Evolutionary conservation across 352 stramenopile species (phyloP).

Genomic region (Phytophthora rubi): DNA sequence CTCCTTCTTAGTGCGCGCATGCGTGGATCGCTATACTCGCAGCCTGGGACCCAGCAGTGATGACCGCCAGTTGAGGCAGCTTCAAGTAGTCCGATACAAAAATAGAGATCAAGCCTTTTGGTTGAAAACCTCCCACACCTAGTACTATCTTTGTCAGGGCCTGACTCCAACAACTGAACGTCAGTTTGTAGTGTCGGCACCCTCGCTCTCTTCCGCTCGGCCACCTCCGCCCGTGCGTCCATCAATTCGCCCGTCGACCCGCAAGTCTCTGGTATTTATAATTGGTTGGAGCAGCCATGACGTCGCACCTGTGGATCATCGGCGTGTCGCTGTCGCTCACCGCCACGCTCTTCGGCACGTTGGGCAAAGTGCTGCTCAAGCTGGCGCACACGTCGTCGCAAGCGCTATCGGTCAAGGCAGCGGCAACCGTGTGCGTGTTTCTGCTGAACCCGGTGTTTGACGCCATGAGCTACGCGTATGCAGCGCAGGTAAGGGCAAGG

Average conservation of each 20-base stretch:
- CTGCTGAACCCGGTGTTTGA: slow-evolving; percentile 88
- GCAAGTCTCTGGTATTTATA: slow-evolving; percentile 28
- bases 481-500: slow-evolving; percentile 61
- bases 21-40: neutral
- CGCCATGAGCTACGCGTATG: slow-evolving; percentile 87
- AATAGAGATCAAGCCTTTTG: slow-evolving; percentile 20
- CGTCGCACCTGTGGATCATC: slow-evolving; percentile 67
- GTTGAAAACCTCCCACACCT: slow-evolving; percentile 9
- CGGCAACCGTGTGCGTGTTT: slow-evolving; percentile 81
- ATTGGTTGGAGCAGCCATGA: slow-evolving; percentile 38
- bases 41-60: too few species aligned
- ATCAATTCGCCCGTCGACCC: slow-evolving; percentile 12
- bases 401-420: slow-evolving; percentile 62
- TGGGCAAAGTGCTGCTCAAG: slow-evolving; percentile 90
- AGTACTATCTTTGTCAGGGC: slow-evolving; percentile 21
- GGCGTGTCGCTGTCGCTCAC: slow-evolving; percentile 81
- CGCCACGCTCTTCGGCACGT: slow-evolving; percentile 84
- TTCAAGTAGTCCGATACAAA: slow-evolving; percentile 25
- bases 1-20: neutral
- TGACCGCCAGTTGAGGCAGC: neutral
- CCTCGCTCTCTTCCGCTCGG: slow-evolving; percentile 33
- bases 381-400: slow-evolving; percentile 75
- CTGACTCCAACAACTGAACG: slow-evolving; percentile 28
- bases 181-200: slow-evolving; percentile 28
- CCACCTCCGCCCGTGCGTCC: slow-evolving; percentile 5